These are phyloP conservation scores for Ophiosphaerella herpotricha DNA, from an alignment of 2,329 filamentous ascomycete species.

Conservation along the genomic window DNA sequence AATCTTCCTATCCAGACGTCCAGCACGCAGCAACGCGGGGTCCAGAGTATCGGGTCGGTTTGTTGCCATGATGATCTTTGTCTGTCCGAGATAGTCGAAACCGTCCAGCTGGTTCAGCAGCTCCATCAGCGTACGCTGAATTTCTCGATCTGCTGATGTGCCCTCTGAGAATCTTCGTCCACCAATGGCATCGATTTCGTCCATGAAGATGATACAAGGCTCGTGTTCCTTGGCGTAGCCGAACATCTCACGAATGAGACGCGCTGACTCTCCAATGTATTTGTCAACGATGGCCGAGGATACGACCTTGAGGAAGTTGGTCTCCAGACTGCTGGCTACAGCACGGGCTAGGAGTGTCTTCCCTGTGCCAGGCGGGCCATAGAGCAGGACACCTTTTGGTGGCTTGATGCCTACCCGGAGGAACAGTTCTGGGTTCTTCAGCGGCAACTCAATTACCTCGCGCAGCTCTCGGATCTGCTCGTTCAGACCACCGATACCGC, in stretches of 20 bases:
- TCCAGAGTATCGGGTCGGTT: slow-evolving; percentile 97
- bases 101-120: slow-evolving; percentile 97
- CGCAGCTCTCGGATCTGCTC: slow-evolving; percentile 97
- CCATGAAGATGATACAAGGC: slow-evolving; percentile 99
- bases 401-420: slow-evolving; percentile 97
- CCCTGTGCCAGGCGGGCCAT: slow-evolving; percentile 94
- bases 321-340: slow-evolving; percentile 94
- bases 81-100: slow-evolving; percentile 99
- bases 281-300: slow-evolving; percentile 99
- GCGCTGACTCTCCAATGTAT: slow-evolving; percentile 97
- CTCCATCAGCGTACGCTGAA: slow-evolving; percentile 98
- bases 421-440: slow-evolving; percentile 99
- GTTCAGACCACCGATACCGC: slow-evolving; percentile 94
- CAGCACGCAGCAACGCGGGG: slow-evolving; percentile 87
- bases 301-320: slow-evolving; percentile 98
- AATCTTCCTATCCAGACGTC: slow-evolving; percentile 94
- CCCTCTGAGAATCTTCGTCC: slow-evolving; percentile 96
- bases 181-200: slow-evolving; percentile 99
- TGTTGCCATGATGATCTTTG: slow-evolving; percentile 99
- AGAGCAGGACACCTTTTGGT: slow-evolving; percentile 94
- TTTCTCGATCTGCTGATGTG: slow-evolving; percentile 95
- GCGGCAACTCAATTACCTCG: slow-evolving; percentile 95
- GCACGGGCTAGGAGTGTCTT: slow-evolving; percentile 95
- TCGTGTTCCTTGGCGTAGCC: slow-evolving; percentile 99
- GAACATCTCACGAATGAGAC: slow-evolving; percentile 98